A percentile compares a stretch with the other conserved stretches of the same genome.
Evolutionary conservation across 176 grass and related monocot species (phyloP).

Genomic region (Triticum dicoccoides): DNA sequence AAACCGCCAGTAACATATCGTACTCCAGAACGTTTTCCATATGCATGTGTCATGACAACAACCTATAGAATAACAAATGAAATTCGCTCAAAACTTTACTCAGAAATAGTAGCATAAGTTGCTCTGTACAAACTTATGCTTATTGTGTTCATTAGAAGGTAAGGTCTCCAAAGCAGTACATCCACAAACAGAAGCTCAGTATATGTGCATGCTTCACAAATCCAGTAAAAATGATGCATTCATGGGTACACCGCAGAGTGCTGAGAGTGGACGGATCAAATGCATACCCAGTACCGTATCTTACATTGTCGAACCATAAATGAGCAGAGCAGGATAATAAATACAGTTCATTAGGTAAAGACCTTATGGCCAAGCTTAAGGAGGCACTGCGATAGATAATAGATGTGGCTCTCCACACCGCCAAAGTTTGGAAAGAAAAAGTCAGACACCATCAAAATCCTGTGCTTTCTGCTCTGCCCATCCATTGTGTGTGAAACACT

Average conservation of each 20-base stretch:
- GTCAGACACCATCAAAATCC: slow-evolving; percentile 91
- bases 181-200: background rate
- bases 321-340: background rate
- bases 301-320: background rate
- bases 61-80: slow-evolving; percentile 45
- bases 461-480: slow-evolving; percentile 44
- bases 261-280: background rate
- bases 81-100: background rate
- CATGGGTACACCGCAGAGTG: background rate
- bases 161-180: background rate
- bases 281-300: background rate
- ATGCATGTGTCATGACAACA: slow-evolving; percentile 93
- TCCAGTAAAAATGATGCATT: background rate
- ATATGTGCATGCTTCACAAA: background rate
- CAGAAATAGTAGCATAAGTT: background rate
- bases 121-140: background rate
- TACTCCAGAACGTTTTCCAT: slow-evolving; percentile 85
- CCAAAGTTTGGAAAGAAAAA: slow-evolving; percentile 98
- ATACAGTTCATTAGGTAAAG: background rate
- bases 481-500: slow-evolving; percentile 27
- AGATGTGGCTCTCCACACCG: slow-evolving; percentile 93
- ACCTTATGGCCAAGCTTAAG: slow-evolving; percentile 96
- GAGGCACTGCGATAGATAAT: slow-evolving; percentile 84
- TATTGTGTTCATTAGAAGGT: background rate
- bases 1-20: slow-evolving; percentile 82